These are phyloP conservation scores for Fomitopsis pulvina DNA, from an alignment of 768 basidiomycete genomes.

Conservation along the genomic window DNA sequence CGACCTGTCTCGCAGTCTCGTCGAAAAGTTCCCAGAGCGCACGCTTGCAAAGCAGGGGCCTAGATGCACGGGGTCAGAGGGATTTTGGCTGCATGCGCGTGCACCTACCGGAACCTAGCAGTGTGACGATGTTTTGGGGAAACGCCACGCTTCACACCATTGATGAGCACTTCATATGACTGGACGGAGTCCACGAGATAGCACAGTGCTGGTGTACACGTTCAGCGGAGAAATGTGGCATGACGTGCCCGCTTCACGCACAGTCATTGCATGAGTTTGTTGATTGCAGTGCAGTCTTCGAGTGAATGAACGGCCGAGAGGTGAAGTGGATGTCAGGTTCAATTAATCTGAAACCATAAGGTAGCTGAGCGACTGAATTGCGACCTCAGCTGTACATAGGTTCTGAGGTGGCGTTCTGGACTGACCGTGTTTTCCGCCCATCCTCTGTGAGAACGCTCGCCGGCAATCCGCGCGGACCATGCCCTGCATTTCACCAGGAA, in stretches of 20 bases:
- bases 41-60: conserved; percentile 48
- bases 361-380: conserved; percentile 31
- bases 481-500: conserved; percentile 33
- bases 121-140: conserved; percentile 62
- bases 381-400: neutral
- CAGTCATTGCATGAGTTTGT: conserved; percentile 65
- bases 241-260: conserved; percentile 22
- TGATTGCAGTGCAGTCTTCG: conserved; percentile 31
- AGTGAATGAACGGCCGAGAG: conserved; percentile 50
- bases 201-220: conserved; percentile 47
- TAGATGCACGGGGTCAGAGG: conserved; percentile 14
- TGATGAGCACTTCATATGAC: conserved; percentile 63
- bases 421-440: conserved; percentile 40
- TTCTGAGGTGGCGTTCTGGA: conserved; percentile 18
- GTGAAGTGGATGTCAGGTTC: conserved; percentile 56
- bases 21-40: conserved; percentile 45
- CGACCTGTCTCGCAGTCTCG: conserved; percentile 16
- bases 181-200: conserved; percentile 51
- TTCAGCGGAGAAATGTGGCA: conserved; percentile 2
- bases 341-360: conserved; percentile 41
- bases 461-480: conserved; percentile 55
- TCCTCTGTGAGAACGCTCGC: conserved; percentile 56
- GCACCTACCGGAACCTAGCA: conserved; percentile 51
- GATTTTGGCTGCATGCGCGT: neutral
- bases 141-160: conserved; percentile 74